Evolutionary conservation across 345 rosid species (phyloP).

Genomic region (Physaria fendleri): DNA sequence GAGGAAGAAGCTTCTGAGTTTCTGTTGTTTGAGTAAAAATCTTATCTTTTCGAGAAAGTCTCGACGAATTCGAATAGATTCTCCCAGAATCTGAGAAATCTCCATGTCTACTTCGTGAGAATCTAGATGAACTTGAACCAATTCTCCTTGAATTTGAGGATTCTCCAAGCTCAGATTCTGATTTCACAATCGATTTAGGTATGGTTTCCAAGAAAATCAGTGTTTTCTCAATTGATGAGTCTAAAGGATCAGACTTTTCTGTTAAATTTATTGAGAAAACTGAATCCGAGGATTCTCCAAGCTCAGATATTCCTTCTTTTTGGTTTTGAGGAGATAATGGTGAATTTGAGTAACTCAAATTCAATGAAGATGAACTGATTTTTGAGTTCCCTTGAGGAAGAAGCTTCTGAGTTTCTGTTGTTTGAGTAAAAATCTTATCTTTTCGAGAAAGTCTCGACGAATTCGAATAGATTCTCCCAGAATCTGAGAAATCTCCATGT

Average conservation of each 20-base stretch:
- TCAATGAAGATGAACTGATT: conserved; percentile 20
- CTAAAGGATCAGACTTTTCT: too few relatives aligned
- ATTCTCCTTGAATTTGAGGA: background rate
- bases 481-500: background rate
- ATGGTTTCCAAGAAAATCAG: too few relatives aligned
- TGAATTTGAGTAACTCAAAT: background rate
- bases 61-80: conserved; percentile 2
- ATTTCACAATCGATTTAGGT: too few relatives aligned
- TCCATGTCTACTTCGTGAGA: background rate
- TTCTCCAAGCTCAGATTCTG: background rate
- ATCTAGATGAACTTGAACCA: too few relatives aligned
- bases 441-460: conserved; percentile 5
- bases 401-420: conserved; percentile 10
- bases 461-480: background rate
- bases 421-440: too few relatives aligned
- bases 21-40: too few relatives aligned
- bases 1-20: conserved; percentile 1
- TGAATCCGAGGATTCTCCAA: too few relatives aligned
- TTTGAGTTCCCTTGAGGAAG: conserved; percentile 10
- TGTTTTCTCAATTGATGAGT: too few relatives aligned
- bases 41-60: background rate
- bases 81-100: background rate
- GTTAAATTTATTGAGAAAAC: too few relatives aligned
- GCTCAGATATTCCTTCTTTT: too few relatives aligned
- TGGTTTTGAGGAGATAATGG: background rate